phyloP scores from a whole-genome alignment of 768 basidiomycete genomes.

The Podaxis rugospora region DNA sequence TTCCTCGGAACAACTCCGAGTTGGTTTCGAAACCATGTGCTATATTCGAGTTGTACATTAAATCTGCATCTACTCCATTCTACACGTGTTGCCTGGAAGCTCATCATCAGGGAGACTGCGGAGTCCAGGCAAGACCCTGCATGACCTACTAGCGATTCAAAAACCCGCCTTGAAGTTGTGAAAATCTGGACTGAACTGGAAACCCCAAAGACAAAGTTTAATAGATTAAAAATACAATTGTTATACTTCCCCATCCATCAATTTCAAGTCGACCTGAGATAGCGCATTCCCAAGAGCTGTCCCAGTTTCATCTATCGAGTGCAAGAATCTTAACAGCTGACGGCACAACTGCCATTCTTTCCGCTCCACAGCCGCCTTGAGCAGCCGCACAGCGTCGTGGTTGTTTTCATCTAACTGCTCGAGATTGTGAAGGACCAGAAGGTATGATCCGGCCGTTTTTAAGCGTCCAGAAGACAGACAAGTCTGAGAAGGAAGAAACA shows the following conservation, averaged over 20 bases:
- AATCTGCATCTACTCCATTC: background rate
- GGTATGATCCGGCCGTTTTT: slow-evolving; percentile 88
- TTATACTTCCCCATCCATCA: slow-evolving; percentile 6
- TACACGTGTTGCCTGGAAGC: background rate
- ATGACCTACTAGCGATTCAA: background rate
- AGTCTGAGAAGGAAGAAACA: slow-evolving; percentile 37
- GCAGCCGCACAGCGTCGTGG: slow-evolving; percentile 75
- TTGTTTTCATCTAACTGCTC: slow-evolving; percentile 83
- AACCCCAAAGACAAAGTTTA: background rate
- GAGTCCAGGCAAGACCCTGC: background rate
- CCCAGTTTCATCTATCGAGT: slow-evolving; percentile 88
- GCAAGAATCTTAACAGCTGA: slow-evolving; percentile 88
- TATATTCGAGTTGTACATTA: background rate
- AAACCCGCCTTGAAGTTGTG: background rate
- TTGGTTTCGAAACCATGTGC: background rate
- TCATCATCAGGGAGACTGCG: background rate
- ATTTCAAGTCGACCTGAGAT: slow-evolving; percentile 28
- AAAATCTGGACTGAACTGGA: background rate
- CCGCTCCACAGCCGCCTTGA: slow-evolving; percentile 68
- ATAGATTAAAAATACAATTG: background rate
- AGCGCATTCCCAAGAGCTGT: slow-evolving; percentile 61
- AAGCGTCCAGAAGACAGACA: slow-evolving; percentile 71
- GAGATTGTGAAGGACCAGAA: slow-evolving; percentile 89
- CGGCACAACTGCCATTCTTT: slow-evolving; percentile 90
- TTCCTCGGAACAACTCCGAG: background rate